Percentiles rank a stretch among this genome's conserved stretches.
Conservation (phyloP, 768 basidiomycete species). For the Naematelia aurantialba region DNA sequence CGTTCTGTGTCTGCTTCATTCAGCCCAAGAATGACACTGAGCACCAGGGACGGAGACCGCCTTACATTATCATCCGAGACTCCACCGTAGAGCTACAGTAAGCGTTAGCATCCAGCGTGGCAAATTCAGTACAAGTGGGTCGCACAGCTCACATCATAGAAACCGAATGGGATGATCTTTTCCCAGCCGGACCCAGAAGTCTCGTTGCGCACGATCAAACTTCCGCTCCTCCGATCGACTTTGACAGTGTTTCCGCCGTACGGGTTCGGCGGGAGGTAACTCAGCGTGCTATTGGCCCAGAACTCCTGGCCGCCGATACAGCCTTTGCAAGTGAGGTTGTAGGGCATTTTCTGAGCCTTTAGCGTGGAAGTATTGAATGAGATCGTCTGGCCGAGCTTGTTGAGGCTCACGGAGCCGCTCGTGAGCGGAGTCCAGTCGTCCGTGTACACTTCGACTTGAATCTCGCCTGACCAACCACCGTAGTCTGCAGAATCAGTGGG, state of each 20-base stretch:
- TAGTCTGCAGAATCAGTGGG: not conserved
- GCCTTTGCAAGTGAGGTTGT: constrained; percentile 16
- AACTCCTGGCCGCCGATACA: constrained; percentile 52
- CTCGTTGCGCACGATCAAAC: constrained; percentile 23
- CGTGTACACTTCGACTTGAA: not conserved
- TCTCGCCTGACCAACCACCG: not conserved
- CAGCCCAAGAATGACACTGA: too few relatives aligned
- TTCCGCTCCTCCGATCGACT: constrained; percentile 40
- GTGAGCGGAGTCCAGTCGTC: not conserved
- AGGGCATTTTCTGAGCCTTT: not conserved
- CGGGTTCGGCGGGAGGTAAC: constrained; percentile 39
- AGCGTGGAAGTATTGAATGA: too few relatives aligned
- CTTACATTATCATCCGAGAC: too few relatives aligned
- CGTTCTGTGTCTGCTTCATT: too few relatives aligned
- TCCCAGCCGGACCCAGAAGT: constrained; percentile 35
- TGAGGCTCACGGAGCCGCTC: constrained; percentile 3
- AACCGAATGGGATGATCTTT: constrained; percentile 60
- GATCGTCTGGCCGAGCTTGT: constrained; percentile 1
- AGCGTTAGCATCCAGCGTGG: too few relatives aligned
- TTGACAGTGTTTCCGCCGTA: constrained; percentile 40
- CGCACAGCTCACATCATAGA: constrained; percentile 62
- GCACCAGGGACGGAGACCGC: too few relatives aligned
- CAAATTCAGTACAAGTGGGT: constrained; percentile 8
- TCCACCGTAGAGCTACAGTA: too few relatives aligned
- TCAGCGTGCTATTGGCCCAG: constrained; percentile 53